Conservation (phyloP, 139 green algal species). For the Chlamydomonas sp. region DNA sequence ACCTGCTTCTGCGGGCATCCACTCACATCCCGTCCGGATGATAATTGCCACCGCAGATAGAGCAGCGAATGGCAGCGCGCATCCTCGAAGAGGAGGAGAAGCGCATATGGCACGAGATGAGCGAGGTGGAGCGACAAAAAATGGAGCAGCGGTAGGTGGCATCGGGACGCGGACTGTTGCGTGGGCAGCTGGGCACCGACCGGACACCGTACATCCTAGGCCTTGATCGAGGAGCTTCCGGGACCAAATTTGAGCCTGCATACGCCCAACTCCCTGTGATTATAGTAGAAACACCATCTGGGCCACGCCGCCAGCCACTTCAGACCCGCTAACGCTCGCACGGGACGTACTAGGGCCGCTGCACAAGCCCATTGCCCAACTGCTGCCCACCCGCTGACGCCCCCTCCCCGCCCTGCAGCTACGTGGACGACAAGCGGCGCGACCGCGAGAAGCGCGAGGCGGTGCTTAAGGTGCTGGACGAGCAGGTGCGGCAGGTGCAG, state of each 20-base stretch:
- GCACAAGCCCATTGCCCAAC: background rate
- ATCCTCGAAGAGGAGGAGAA: constrained; percentile 66
- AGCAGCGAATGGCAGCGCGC: constrained; percentile 53
- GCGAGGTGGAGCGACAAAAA: constrained; percentile 60
- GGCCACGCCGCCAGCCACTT: too few species aligned
- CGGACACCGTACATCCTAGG: too few species aligned
- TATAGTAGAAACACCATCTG: too few species aligned
- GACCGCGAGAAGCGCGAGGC: constrained; percentile 41
- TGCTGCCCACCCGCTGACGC: too few species aligned
- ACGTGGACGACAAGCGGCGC: constrained; percentile 55
- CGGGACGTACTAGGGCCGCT: too few species aligned
- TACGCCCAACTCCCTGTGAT: too few species aligned
- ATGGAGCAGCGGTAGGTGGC: constrained; percentile 54
- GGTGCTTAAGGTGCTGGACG: constrained; percentile 49
- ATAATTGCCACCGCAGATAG: constrained; percentile 54
- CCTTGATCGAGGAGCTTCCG: too few species aligned
- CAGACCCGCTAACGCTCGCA: too few species aligned
- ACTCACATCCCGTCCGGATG: background rate
- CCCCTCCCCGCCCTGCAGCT: background rate
- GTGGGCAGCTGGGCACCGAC: too few species aligned
- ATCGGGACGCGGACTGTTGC: background rate
- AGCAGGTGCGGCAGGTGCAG: constrained; percentile 54
- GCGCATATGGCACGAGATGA: constrained; percentile 66
- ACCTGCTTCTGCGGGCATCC: too few species aligned
- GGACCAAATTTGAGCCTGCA: too few species aligned